Evolutionary conservation across 495 filamentous ascomycete species (phyloP).

Genomic region (Schizothecium vesticola): DNA sequence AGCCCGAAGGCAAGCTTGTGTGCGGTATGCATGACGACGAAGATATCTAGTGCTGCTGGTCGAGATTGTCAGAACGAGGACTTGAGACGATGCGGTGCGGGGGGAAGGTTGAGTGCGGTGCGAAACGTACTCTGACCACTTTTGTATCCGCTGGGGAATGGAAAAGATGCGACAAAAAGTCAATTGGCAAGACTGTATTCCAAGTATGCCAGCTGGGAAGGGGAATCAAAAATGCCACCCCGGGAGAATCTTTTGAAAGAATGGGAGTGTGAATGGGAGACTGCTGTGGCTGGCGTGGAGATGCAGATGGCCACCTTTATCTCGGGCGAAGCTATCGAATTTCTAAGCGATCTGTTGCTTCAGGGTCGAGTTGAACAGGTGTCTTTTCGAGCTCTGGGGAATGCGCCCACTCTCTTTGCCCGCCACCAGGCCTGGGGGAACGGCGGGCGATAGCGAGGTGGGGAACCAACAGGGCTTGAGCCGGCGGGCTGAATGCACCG

Average conservation of each 20-base stretch:
- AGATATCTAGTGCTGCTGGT: conserved; percentile 7
- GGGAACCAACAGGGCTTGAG: conserved; percentile 1
- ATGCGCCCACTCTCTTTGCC: not conserved
- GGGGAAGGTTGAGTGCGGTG: not conserved
- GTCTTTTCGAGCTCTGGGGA: conserved; percentile 23
- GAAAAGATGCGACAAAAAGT: not conserved
- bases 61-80: not conserved
- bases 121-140: conserved; percentile 23
- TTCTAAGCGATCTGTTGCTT: conserved; percentile 21
- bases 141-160: conserved; percentile 18
- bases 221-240: conserved; percentile 16
- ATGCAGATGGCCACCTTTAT: conserved; percentile 25
- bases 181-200: conserved; percentile 7
- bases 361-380: conserved; percentile 28
- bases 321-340: conserved; percentile 12
- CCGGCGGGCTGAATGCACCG: conserved; percentile 11
- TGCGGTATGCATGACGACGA: conserved; percentile 26
- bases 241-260: conserved; percentile 13
- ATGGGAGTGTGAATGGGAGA: conserved; percentile 14
- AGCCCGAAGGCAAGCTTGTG: conserved; percentile 43
- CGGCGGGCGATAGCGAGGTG: conserved; percentile 10
- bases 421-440: not conserved
- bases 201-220: conserved; percentile 2
- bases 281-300: not conserved
- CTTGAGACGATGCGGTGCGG: not conserved